A percentile compares a stretch with the other conserved stretches of the same genome.
Conservation (phyloP, 169 alveolate species). For the Plasmodium malariae region DNA sequence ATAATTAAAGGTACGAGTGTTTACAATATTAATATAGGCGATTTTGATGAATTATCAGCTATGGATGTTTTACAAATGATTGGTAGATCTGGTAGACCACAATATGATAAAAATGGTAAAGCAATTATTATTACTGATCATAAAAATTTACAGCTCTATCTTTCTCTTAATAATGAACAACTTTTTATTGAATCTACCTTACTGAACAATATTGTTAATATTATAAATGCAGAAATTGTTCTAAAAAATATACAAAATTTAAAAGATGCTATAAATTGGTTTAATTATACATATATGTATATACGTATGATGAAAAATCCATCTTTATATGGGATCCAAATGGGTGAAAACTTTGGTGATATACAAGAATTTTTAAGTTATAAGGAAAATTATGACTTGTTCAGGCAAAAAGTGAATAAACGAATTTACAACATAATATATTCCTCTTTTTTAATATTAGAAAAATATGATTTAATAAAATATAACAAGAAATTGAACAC, state of each 20-base stretch:
- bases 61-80: conserved; percentile 99
- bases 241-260: conserved; percentile 94
- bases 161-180: conserved; percentile 97
- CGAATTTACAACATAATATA: conserved; percentile 81
- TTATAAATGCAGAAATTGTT: conserved; percentile 99
- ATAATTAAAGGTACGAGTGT: conserved; percentile 99
- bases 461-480: conserved; percentile 93
- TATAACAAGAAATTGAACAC: conserved; percentile 95
- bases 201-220: conserved; percentile 94
- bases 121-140: conserved; percentile 98
- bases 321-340: conserved; percentile 91
- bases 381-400: conserved; percentile 37
- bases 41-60: conserved; percentile 98
- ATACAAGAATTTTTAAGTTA: conserved; percentile 12
- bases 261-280: conserved; percentile 98
- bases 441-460: conserved; percentile 94
- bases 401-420: conserved; percentile 62
- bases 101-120: conserved; percentile 98
- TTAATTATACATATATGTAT: conserved; percentile 97
- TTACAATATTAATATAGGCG: conserved; percentile 97
- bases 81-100: conserved; percentile 99
- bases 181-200: conserved; percentile 98
- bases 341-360: conserved; percentile 19
- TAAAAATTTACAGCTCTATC: conserved; percentile 95
- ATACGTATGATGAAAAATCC: conserved; percentile 95